Percentiles rank a stretch among this genome's conserved stretches.
These are phyloP conservation scores for Gymnopus androsaceus DNA, from an alignment of 1,284 basidiomycete species.

Conservation along the genomic window DNA sequence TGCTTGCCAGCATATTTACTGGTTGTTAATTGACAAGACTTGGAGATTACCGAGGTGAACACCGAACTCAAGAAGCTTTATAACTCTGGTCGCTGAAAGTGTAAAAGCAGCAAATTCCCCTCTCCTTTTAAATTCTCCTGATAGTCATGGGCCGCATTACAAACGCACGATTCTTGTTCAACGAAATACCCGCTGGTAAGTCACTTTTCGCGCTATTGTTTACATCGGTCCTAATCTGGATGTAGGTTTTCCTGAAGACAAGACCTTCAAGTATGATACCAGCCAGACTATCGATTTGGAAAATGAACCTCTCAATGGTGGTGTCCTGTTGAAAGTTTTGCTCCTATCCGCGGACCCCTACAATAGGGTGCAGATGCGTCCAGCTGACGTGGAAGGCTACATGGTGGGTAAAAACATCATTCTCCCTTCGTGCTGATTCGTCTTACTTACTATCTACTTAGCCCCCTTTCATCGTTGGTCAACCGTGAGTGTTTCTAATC, in stretches of 20 bases:
- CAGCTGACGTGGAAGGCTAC: slow-evolving; percentile 40
- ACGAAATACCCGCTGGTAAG: slow-evolving; percentile 32
- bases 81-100: too few relatives aligned
- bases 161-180: slow-evolving; percentile 39
- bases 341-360: slow-evolving; percentile 53
- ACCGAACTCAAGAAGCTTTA: too few relatives aligned
- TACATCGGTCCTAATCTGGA: not conserved
- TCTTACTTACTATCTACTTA: not conserved
- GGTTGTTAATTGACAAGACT: too few relatives aligned
- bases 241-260: slow-evolving; percentile 47
- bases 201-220: not conserved
- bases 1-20: too few relatives aligned
- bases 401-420: not conserved
- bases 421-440: not conserved
- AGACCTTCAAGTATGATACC: slow-evolving; percentile 48
- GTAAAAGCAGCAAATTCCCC: too few relatives aligned
- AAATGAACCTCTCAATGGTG: slow-evolving; percentile 46
- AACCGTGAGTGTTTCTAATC: slow-evolving; percentile 38
- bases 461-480: slow-evolving; percentile 36
- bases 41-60: too few relatives aligned
- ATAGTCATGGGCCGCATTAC: slow-evolving; percentile 31
- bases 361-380: slow-evolving; percentile 39
- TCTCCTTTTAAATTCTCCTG: too few relatives aligned
- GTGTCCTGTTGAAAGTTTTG: slow-evolving; percentile 50
- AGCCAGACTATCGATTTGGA: slow-evolving; percentile 52